Conservation (phyloP, 208 protist genomes). For the Trypanosoma platydactyli region DNA sequence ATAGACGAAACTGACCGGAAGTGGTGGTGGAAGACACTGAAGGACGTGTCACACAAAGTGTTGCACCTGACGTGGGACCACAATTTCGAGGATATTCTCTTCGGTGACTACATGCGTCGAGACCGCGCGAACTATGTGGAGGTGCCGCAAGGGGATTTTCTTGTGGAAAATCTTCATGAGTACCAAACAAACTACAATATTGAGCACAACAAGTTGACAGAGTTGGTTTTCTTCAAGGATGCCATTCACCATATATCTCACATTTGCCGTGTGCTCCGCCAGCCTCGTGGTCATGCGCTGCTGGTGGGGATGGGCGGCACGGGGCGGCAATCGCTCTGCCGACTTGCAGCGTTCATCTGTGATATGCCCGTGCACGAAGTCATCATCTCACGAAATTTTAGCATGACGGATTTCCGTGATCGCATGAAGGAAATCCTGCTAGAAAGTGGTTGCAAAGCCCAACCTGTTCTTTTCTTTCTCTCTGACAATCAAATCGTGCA, state of each 20-base stretch:
- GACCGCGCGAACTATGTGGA: conserved; percentile 87
- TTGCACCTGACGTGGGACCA: conserved; percentile 73
- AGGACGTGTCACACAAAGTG: conserved; percentile 48
- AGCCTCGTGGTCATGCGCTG: conserved; percentile 96
- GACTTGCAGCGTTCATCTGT: conserved; percentile 93
- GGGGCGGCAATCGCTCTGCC: conserved; percentile 95
- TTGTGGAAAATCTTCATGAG: conserved; percentile 67
- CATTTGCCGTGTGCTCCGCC: conserved; percentile 95
- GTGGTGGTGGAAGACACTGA: conserved; percentile 92
- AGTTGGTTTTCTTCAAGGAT: conserved; percentile 98
- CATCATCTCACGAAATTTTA: conserved; percentile 91
- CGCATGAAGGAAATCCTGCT: conserved; percentile 91
- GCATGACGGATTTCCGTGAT: conserved; percentile 93
- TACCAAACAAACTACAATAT: conserved; percentile 94
- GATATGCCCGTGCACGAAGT: conserved; percentile 90
- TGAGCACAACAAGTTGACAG: conserved; percentile 84
- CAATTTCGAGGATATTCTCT: conserved; percentile 71
- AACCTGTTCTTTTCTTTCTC: conserved; percentile 94
- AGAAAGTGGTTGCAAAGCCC: conserved; percentile 81
- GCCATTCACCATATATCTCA: conserved; percentile 95
- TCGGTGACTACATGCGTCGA: conserved; percentile 92
- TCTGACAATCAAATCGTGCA: conserved; percentile 95
- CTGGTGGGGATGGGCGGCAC: conserved; percentile 97
- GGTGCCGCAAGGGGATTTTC: conserved; percentile 45
- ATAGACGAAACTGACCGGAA: conserved; percentile 87